These are phyloP conservation scores for Sicyos edulis DNA, from an alignment of 306 rosid species.

Conservation along the genomic window DNA sequence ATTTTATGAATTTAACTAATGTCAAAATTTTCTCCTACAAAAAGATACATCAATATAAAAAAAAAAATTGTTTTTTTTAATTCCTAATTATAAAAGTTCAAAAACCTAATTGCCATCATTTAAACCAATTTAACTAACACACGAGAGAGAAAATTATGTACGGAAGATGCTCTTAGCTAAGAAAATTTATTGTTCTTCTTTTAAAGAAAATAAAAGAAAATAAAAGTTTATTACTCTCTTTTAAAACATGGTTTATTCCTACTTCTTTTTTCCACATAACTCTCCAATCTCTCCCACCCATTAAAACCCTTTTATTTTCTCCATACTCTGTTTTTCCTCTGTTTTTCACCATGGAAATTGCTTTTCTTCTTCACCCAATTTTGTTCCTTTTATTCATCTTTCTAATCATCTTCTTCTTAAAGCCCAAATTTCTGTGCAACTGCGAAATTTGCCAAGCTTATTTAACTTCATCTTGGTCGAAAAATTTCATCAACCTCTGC, in stretches of 20 bases:
- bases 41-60: too few relatives aligned
- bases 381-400: not conserved
- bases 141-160: not conserved
- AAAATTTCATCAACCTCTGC: conserved; percentile 50
- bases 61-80: too few relatives aligned
- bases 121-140: not conserved
- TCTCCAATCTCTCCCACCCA: not conserved
- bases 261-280: not conserved
- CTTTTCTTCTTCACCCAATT: conserved; percentile 17
- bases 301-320: not conserved
- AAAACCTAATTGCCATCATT: not conserved
- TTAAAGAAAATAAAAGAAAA: too few relatives aligned
- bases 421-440: conserved; percentile 34
- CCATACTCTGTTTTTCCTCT: not conserved
- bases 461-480: conserved; percentile 53
- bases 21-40: too few relatives aligned
- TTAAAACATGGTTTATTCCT: not conserved
- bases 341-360: conserved; percentile 10
- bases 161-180: not conserved
- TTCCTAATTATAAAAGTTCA: not conserved
- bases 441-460: conserved; percentile 57
- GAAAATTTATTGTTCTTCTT: too few relatives aligned
- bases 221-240: not conserved
- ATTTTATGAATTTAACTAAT: too few relatives aligned
- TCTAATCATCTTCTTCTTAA: not conserved